These are phyloP conservation scores for Camelina neglecta DNA, from an alignment of 345 rosid species.

Conservation along the genomic window DNA sequence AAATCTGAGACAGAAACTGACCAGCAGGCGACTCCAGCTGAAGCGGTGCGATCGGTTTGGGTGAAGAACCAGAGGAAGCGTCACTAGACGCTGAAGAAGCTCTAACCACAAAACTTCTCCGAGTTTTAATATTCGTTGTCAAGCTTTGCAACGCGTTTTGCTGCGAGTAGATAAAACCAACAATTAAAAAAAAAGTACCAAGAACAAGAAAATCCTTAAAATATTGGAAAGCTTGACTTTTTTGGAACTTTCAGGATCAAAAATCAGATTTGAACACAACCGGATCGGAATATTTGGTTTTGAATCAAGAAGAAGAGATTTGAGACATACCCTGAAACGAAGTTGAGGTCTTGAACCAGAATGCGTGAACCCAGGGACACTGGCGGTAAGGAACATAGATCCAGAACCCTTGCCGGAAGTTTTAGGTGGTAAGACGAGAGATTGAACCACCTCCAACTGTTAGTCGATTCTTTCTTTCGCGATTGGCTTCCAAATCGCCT, in stretches of 20 bases:
- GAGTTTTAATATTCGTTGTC: slow-evolving; percentile 40
- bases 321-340: slow-evolving; percentile 45
- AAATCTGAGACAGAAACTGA: slow-evolving; percentile 83
- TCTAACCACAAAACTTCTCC: slow-evolving; percentile 54
- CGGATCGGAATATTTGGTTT: not conserved
- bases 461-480: too few species aligned
- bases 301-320: not conserved
- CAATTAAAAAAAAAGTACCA: too few species aligned
- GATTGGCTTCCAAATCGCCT: too few species aligned
- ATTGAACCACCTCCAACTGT: slow-evolving; percentile 45
- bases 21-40: slow-evolving; percentile 91
- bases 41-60: slow-evolving; percentile 76
- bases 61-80: slow-evolving; percentile 58
- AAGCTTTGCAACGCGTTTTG: slow-evolving; percentile 43
- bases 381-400: slow-evolving; percentile 50
- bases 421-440: slow-evolving; percentile 41
- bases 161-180: slow-evolving; percentile 12
- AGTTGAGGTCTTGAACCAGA: slow-evolving; percentile 29
- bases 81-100: slow-evolving; percentile 72
- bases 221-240: too few species aligned
- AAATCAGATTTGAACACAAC: slow-evolving; percentile 19
- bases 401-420: slow-evolving; percentile 45
- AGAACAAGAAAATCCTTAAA: too few species aligned
- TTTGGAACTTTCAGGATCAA: too few species aligned
- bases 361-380: slow-evolving; percentile 46